These are phyloP conservation scores for Sarcocystis neurona DNA, from an alignment of 169 alveolate genomes.

Conservation along the genomic window DNA sequence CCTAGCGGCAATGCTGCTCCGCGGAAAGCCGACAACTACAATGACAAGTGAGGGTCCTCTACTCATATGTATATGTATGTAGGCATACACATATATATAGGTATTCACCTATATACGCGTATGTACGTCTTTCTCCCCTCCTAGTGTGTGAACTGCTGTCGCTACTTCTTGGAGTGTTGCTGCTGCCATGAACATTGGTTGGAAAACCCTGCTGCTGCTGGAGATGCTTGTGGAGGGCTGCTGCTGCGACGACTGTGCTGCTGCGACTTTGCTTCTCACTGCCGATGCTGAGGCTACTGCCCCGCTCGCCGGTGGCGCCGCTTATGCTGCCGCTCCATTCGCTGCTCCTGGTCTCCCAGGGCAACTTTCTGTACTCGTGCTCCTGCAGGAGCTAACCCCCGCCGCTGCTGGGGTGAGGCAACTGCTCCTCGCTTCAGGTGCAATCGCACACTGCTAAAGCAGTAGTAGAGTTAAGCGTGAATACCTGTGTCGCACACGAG, in stretches of 20 bases:
- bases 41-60: neutral
- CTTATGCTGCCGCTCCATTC: too few relatives aligned
- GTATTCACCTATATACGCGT: neutral
- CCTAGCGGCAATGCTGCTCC: too few relatives aligned
- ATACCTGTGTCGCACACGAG: too few relatives aligned
- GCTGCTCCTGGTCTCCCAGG: too few relatives aligned
- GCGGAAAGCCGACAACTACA: neutral
- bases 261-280: neutral
- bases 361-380: too few relatives aligned
- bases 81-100: neutral
- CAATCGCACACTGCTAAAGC: too few relatives aligned
- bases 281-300: conserved; percentile 9
- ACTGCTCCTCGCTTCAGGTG: too few relatives aligned
- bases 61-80: neutral
- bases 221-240: neutral
- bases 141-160: neutral
- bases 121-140: neutral
- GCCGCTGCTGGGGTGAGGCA: too few relatives aligned
- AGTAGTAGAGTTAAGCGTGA: too few relatives aligned
- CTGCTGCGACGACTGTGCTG: neutral
- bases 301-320: neutral
- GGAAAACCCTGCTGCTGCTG: neutral
- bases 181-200: neutral
- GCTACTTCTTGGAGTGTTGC: neutral
- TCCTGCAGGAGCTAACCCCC: too few relatives aligned